Evolutionary conservation across 176 grass and related monocot species (phyloP), one percentile per base, ranked within the genome.

Genomic region (Coix lacrymajobi): DNA sequence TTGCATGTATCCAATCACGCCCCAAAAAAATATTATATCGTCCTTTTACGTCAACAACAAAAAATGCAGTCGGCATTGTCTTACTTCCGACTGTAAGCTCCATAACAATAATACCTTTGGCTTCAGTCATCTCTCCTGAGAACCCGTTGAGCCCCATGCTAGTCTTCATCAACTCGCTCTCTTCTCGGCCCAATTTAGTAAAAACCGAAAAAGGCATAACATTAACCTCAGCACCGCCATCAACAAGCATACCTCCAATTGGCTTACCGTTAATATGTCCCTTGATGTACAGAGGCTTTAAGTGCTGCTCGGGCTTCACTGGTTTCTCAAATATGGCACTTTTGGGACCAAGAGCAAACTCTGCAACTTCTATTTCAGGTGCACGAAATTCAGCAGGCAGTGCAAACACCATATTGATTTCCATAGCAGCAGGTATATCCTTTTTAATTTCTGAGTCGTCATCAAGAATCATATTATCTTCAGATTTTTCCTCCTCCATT

Each of bases 201-300:
- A 57, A 75, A 8, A 75, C 73, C 0, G 70, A 75, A 57, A 57
- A 40, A 6, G 74, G 52, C 54, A 77, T 77, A 77, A 77, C 38
- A 19, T 77, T 77, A 11, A 77, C n/a, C 0, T 56, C n/a, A 0
- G 37, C 37, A 19, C 57, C 75, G 0, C 75, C 36, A 3, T 78
- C 76, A 44, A 44, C 57, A 78, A 78, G 75, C 58, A 45, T 78
- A n/a, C n/a, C n/a, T n/a, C n/a, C n/a, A n/a, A n/a, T n/a, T n/a
- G n/a, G n/a, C n/a, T n/a, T n/a, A n/a, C n/a, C n/a, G n/a, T n/a
- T n/a, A n/a, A n/a, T n/a, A 22, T 75, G 73, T 37, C 73, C 49
- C 0, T 22, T 76, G 51, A 76, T 76, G 10, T 60, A 58, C 0
- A 76, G 43, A 19, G 75, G 75, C 14, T 77, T 77, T 2, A 77